Base-by-base conservation (phyloP, 2,329 filamentous ascomycete genomes). In the Daldinia eschscholtzii region DNA sequence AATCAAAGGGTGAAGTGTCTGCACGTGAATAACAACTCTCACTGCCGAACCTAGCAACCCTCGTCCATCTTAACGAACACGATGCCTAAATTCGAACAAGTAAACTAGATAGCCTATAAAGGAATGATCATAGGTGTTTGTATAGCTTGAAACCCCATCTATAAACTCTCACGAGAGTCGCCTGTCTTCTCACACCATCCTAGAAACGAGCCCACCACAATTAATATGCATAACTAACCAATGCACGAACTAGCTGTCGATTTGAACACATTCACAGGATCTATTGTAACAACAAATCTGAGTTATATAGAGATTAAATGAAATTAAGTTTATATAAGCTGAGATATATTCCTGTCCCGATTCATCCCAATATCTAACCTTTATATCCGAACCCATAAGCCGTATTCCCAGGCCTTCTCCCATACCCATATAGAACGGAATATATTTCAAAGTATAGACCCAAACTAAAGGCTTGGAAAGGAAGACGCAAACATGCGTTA, bases 281-380 rank as follows among this genome's bases (percentile, higher is more conserved):
- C 20, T 2, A 4, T 6, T 4, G 23, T 28, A n/a, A 7, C 20
- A 6, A 12, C 26, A 15, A 2, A 15, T 7, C 13, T 5, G 5
- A 7, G 2, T 28, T 7, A 28, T 15, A 28, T 28, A 10, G 15
- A 28, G 23, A 7, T 26, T 12, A 28, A 28, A 48, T 28, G 20
- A 48, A 28, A 48, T 48, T 48, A 48, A 3, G 44, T 48, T 48
- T 48, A 48, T 48, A 28, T 48, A 48, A 18, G 44, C 23, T 12
- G 13, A 48, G 44, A 26, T 48, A 48, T 48, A 48, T 28, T 15
- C 44, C 23, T 48, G 15, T 48, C 23, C 23, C 12, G 26, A 28
- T 15, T 28, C 5, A n/a, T n/a, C 13, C 44, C 44, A 2, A 28
- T 28, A 46, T 15, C 35, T 13, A 39, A 12, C 35, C 35, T 13